phyloP scores from a whole-genome alignment of 306 rosid genomes.

The Ziziphus jujuba region DNA sequence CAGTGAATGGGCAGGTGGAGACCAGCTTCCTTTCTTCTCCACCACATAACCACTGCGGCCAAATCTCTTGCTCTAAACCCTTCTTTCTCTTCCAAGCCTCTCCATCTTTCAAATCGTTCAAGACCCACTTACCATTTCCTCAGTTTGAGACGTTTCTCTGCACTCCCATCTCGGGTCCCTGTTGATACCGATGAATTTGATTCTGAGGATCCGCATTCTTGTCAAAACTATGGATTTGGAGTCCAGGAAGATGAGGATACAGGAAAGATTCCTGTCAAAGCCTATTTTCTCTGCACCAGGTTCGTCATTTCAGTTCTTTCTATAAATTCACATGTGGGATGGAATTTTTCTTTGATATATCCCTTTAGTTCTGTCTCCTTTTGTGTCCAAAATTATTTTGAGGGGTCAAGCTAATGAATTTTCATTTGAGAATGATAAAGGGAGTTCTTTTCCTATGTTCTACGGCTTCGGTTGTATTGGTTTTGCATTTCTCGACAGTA shows the following conservation, averaged over 20 bases:
- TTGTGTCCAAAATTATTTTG: background rate
- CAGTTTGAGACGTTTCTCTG: conserved; percentile 47
- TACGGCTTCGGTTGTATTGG: background rate
- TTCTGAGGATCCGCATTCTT: conserved; percentile 20
- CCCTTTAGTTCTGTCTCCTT: conserved; percentile 17
- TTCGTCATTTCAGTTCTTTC: conserved; percentile 18
- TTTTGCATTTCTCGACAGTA: background rate
- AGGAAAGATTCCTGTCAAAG: conserved; percentile 74
- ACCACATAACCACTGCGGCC: conserved; percentile 34
- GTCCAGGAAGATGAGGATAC: conserved; percentile 34
- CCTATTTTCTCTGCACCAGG: conserved; percentile 91
- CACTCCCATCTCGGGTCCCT: conserved; percentile 44
- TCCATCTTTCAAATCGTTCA: conserved; percentile 17
- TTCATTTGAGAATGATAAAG: background rate
- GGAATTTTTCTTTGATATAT: background rate
- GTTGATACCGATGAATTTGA: conserved; percentile 40
- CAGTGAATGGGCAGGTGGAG: conserved; percentile 91
- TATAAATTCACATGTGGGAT: conserved; percentile 17
- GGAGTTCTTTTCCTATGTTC: background rate
- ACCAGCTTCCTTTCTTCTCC: conserved; percentile 50
- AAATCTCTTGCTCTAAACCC: conserved; percentile 23
- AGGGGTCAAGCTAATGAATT: conserved; percentile 1
- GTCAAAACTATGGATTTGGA: conserved; percentile 22
- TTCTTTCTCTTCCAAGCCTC: conserved; percentile 13
- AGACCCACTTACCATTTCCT: conserved; percentile 21